These are phyloP conservation scores for Saccharum hybrid DNA, from an alignment of 202 grass and related monocot genomes.

Conservation along the genomic window DNA sequence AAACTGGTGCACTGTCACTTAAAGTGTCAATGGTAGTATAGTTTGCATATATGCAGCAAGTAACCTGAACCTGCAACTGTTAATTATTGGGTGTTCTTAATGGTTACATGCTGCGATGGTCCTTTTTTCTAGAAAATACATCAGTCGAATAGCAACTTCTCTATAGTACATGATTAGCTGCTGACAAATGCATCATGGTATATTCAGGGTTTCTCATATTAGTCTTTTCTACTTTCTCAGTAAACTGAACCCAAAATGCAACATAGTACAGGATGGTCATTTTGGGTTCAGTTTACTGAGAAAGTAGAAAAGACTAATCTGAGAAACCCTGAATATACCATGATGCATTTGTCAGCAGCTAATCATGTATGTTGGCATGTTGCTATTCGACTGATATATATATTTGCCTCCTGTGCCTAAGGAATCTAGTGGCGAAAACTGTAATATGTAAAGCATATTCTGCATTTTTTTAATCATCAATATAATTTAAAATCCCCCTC, in stretches of 20 bases:
- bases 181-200: not conserved
- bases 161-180: not conserved
- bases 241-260: not conserved
- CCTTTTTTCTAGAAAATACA: not conserved
- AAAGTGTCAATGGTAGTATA: conserved; percentile 2
- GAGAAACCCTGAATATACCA: not conserved
- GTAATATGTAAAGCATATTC: not conserved
- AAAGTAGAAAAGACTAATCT: not conserved
- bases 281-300: not conserved
- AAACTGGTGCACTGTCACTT: not conserved
- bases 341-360: not conserved
- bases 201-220: not conserved
- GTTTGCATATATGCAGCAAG: not conserved
- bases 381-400: not conserved
- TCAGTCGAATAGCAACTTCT: not conserved
- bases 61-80: not conserved
- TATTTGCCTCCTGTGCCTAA: not conserved
- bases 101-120: not conserved
- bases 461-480: not conserved
- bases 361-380: not conserved
- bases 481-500: not conserved
- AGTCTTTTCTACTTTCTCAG: not conserved
- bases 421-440: not conserved
- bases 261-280: too few species aligned
- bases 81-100: not conserved